phyloP scores from a whole-genome alignment of 1,284 basidiomycete genomes.

The Cutaneotrichosporon cavernicola region DNA sequence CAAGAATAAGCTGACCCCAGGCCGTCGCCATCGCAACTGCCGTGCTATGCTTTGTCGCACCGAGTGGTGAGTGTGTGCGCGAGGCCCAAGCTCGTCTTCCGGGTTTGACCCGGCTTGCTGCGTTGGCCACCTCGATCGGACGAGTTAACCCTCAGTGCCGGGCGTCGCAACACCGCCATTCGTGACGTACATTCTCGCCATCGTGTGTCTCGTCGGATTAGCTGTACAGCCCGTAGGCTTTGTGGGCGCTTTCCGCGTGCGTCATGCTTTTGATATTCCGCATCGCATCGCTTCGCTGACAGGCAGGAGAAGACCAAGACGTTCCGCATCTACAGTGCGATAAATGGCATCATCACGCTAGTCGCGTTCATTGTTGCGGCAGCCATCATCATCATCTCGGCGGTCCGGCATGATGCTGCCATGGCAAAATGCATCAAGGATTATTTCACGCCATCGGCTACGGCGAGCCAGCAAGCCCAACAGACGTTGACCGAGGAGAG shows the following conservation, averaged over 20 bases:
- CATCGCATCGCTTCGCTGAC: slow-evolving; percentile 9
- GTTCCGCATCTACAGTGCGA: slow-evolving; percentile 70
- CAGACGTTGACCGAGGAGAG: slow-evolving; percentile 56
- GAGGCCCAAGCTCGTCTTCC: not conserved
- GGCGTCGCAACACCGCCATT: slow-evolving; percentile 75
- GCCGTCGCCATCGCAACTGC: slow-evolving; percentile 67
- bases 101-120: not conserved
- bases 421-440: slow-evolving; percentile 62
- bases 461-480: slow-evolving; percentile 7
- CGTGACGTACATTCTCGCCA: slow-evolving; percentile 70
- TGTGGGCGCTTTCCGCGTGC: slow-evolving; percentile 71
- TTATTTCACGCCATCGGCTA: not conserved
- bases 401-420: slow-evolving; percentile 68
- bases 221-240: slow-evolving; percentile 75
- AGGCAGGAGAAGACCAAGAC: slow-evolving; percentile 70
- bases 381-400: slow-evolving; percentile 75
- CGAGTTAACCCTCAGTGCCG: slow-evolving; percentile 62
- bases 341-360: slow-evolving; percentile 63
- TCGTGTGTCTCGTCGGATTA: slow-evolving; percentile 69
- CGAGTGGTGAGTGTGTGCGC: slow-evolving; percentile 48
- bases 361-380: slow-evolving; percentile 72
- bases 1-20: slow-evolving; percentile 27
- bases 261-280: slow-evolving; percentile 30
- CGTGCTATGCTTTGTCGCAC: slow-evolving; percentile 73
- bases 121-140: not conserved